These are phyloP conservation scores for Plantago coronopus DNA, from an alignment of 305 asterid species.

Conservation along the genomic window DNA sequence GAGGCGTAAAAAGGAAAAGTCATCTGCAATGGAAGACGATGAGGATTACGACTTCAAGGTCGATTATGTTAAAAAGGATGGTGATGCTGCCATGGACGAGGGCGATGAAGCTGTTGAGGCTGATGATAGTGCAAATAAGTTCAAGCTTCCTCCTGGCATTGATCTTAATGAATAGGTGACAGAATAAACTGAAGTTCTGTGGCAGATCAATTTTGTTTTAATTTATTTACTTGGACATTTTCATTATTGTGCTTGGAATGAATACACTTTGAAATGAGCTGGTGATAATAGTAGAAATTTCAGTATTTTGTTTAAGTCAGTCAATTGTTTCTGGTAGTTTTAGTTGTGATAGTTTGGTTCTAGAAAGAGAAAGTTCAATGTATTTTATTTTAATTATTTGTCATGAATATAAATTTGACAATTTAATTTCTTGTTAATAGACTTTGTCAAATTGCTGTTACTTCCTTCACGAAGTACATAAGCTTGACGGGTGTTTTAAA, in stretches of 20 bases:
- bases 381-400: background rate
- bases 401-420: slow-evolving; percentile 1
- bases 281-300: too few species aligned
- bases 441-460: background rate
- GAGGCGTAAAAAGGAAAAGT: slow-evolving; percentile 48
- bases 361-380: background rate
- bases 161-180: slow-evolving; percentile 39
- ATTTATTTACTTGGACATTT: background rate
- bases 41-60: slow-evolving; percentile 74
- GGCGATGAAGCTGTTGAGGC: slow-evolving; percentile 17
- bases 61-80: slow-evolving; percentile 43
- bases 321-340: too few species aligned
- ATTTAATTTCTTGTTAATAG: background rate
- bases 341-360: too few species aligned
- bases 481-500: background rate
- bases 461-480: background rate
- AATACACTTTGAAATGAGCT: too few species aligned
- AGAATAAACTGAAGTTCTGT: background rate
- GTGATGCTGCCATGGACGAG: slow-evolving; percentile 42
- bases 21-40: slow-evolving; percentile 50
- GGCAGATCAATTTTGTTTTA: background rate
- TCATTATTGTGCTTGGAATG: too few species aligned
- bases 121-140: slow-evolving; percentile 31
- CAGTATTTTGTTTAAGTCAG: too few species aligned
- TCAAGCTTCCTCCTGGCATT: slow-evolving; percentile 58